Evolutionary conservation across 208 protist species (phyloP), one percentile per base, ranked within the genome.

Genomic region (Acanthamoeba culbertsoni): DNA sequence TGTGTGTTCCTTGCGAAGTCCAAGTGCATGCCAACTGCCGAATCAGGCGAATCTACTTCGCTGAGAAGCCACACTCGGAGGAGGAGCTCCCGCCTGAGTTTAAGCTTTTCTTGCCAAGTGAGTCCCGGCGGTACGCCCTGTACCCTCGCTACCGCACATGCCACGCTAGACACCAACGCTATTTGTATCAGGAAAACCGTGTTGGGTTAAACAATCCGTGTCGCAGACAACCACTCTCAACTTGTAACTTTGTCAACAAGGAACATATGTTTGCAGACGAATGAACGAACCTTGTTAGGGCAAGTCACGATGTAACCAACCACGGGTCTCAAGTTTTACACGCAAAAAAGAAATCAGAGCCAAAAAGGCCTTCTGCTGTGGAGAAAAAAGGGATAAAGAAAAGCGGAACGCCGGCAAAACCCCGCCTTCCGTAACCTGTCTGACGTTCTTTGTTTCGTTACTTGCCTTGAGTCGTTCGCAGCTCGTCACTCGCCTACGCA

Each of bases 11-110:
- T 82, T 43, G 33, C 51, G 23, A 14, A 59, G 51, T 96, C 18
- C 98, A 98, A 94, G 97, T 99, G 59, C 99, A 99, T 95, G 98
- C 99, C 7, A 99, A 99, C 97, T 99, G 99, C 97, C 97, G 99
- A 62, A 99, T 99, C 71, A 96, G 99, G 57, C 95, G 99, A 8
- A 98, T 99, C 94, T 99, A 99, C 97, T 99, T 99, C 97, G 98
- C 97, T 90, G 99, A 99, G 93, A 95, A 98, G 71, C 96, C 99
- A 10, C 99, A 99, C 97, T 98, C 98, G 1, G 99, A 99, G 96
- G 99, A 99, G 94, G 99, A 99, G 94, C 97, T 99, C 33, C 99
- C 99, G 23, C 97, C 98, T 62, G 99, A 99, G 97, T 99, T 99
- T 16, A 95, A 95, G 92, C 53, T 95, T 18, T 91, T 95, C 62